These are phyloP conservation scores for Daldinia caldariorum DNA, from an alignment of 495 filamentous ascomycete species.

Conservation along the genomic window DNA sequence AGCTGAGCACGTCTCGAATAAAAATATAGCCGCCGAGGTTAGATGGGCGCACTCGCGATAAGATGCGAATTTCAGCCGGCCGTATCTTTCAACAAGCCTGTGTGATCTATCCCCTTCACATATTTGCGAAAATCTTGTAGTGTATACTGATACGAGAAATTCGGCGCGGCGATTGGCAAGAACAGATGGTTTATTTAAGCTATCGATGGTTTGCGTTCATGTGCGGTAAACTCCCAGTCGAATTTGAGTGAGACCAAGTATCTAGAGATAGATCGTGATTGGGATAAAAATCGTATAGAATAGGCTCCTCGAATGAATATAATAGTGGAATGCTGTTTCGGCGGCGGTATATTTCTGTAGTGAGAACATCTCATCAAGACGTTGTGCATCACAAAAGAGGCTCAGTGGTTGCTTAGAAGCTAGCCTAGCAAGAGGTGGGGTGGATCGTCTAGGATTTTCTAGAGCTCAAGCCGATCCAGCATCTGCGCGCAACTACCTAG, in stretches of 20 bases:
- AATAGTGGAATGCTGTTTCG: background rate
- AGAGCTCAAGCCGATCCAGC: conserved; percentile 41
- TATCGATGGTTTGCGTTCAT: background rate
- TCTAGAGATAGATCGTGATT: background rate
- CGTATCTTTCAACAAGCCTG: background rate
- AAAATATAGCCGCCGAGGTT: background rate
- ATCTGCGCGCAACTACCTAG: conserved; percentile 39
- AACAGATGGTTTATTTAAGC: conserved; percentile 4
- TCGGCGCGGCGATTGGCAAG: background rate
- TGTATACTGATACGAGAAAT: background rate
- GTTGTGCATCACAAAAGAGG: conserved; percentile 13
- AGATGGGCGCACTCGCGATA: background rate
- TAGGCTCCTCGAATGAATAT: background rate
- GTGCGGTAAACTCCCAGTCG: background rate
- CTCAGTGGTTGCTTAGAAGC: conserved; percentile 25
- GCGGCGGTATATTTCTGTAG: conserved; percentile 1
- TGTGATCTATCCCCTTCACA: background rate
- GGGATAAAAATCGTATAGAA: background rate
- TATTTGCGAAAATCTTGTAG: background rate
- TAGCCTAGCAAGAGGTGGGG: conserved; percentile 40
- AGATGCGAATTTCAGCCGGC: background rate
- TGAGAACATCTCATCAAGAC: background rate
- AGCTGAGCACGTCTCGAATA: background rate
- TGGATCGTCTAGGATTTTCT: conserved; percentile 42
- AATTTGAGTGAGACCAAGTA: background rate